Conservation (phyloP, 23 red algal species). For the Gracilaria vermiculophylla region DNA sequence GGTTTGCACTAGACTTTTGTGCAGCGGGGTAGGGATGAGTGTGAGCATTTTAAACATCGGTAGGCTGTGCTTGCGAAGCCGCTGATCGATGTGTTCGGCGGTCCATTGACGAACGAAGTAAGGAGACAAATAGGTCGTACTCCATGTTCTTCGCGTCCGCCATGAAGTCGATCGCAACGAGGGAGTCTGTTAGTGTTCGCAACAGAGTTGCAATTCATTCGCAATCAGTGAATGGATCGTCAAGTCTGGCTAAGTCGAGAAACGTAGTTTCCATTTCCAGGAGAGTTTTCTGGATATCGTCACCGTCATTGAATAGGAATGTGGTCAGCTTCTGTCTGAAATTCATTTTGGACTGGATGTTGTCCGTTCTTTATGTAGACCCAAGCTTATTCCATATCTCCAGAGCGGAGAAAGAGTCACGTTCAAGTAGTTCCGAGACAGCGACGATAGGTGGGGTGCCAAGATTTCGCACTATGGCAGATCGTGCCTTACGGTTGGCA, state of each 20-base stretch:
- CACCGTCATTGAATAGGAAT: not conserved
- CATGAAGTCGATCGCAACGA: not conserved
- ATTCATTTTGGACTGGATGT: not conserved
- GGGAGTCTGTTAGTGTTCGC: not conserved
- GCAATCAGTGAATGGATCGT: not conserved
- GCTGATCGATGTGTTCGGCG: not conserved
- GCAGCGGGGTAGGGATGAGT: not conserved
- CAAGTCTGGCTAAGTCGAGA: not conserved
- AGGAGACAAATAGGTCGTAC: not conserved
- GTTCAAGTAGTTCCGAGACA: not conserved
- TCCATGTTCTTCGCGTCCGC: conserved; percentile 4
- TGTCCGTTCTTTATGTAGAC: not conserved
- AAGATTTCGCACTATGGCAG: not conserved
- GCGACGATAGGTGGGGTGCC: not conserved
- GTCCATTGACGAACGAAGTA: not conserved
- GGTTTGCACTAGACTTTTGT: not conserved
- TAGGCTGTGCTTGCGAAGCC: too few species aligned
- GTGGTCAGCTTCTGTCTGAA: not conserved
- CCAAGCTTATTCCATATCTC: not conserved
- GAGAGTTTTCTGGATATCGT: not conserved
- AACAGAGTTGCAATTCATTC: not conserved
- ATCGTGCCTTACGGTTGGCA: not conserved
- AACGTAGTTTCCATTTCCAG: not conserved
- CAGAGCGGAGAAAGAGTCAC: not conserved
- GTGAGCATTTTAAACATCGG: not conserved